Evolutionary conservation across 2,329 filamentous ascomycete genomes (phyloP), one percentile per base, ranked within the genome.

Genomic region (Verticillium albo-atrum): DNA sequence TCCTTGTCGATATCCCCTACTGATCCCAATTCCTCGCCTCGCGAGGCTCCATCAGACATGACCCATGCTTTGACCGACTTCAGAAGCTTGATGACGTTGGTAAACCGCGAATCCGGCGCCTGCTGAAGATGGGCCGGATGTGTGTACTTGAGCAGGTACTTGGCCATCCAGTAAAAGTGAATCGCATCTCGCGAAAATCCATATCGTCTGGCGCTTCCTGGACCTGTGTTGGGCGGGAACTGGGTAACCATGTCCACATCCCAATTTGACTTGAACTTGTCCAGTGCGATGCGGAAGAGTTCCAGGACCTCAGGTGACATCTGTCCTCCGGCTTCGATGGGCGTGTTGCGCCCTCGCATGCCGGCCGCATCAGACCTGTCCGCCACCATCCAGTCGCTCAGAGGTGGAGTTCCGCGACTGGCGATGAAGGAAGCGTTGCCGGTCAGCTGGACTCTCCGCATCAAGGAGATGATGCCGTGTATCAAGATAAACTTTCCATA

Each of bases 401-500:
- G 80, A 27, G 82, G 81, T 30, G 87, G 86, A 1, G 85, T 86
- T 59, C 77, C 80, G 51, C 81, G 77, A 37, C 74, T 71, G 62
- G 68, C 71, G 52, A 74, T 62, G 28, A 73, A 68, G 26, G 68
- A 65, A 7, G 74, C 64, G 57, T 69, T 73, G 6, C 77, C 79
- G 51, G 77, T 76, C 3, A 75, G 65, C 59, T 78, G 76, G 12
- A 74, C 76, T 34, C 73, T 72, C 57, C 74, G 72, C 63, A 91
- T 83, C 63, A 89, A 80, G 6, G 84, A 79, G 58, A 90, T 79
- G 57, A 92, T 76, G 14, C 83, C 85, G 67, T 92, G 89, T 7
- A 92, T 84, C 54, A 92, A 72, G 58, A 92, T 82, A 66, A 91
- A 91, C 68, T 92, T 92, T 35, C 86, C 87, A 67, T 87, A 89